phyloP scores from a whole-genome alignment of 495 filamentous ascomycete genomes.

The Entonaema liquescens region DNA sequence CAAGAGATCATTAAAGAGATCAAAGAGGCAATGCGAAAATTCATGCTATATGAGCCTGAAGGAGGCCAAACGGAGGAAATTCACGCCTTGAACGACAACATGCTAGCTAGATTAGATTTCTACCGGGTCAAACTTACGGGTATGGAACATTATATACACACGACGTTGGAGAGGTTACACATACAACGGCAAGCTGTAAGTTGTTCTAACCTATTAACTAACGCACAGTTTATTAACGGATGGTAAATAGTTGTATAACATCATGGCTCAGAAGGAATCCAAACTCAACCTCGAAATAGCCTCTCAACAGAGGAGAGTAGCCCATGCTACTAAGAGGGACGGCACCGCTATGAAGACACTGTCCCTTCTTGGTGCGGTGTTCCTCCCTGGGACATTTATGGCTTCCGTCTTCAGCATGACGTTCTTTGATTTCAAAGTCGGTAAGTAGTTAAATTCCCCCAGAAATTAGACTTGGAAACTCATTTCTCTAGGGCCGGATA shows the following conservation, averaged over 20 bases:
- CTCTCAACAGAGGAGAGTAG: slow-evolving; percentile 62
- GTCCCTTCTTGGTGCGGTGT: slow-evolving; percentile 64
- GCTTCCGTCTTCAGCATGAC: slow-evolving; percentile 65
- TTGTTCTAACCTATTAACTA: slow-evolving; percentile 4
- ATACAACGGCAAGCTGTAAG: slow-evolving; percentile 64
- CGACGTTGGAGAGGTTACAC: slow-evolving; percentile 60
- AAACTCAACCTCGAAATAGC: slow-evolving; percentile 66
- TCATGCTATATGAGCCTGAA: slow-evolving; percentile 42
- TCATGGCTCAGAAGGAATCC: slow-evolving; percentile 66
- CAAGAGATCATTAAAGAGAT: slow-evolving; percentile 60
- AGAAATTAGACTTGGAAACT: slow-evolving; percentile 6
- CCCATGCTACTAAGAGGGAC: slow-evolving; percentile 65
- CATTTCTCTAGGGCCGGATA: slow-evolving; percentile 16
- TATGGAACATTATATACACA: slow-evolving; percentile 64
- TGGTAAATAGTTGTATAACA: slow-evolving; percentile 58
- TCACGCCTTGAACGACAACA: slow-evolving; percentile 53
- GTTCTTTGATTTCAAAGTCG: slow-evolving; percentile 62
- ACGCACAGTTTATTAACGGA: slow-evolving; percentile 11
- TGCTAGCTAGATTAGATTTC: slow-evolving; percentile 61
- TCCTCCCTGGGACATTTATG: slow-evolving; percentile 63
- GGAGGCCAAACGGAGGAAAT: slow-evolving; percentile 39
- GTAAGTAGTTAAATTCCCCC: slow-evolving; percentile 34
- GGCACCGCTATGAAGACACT: slow-evolving; percentile 65
- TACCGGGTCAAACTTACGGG: slow-evolving; percentile 63
- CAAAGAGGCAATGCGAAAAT: slow-evolving; percentile 52